Conservation (phyloP, 2,329 filamentous ascomycete genomes). For the Blastomyces percursus region DNA sequence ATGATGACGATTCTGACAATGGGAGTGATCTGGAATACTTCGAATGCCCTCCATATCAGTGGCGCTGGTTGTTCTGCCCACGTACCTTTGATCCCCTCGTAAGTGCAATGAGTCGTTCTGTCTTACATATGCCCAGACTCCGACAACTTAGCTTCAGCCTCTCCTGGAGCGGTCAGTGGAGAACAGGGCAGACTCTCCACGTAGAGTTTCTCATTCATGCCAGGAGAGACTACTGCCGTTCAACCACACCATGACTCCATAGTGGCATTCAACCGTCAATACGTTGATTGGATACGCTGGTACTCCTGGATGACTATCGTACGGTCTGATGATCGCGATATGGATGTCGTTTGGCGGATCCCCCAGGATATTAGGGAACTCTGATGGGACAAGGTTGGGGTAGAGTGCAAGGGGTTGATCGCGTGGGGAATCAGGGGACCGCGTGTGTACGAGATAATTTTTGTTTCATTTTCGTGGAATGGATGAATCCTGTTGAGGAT, state of each 20-base stretch:
- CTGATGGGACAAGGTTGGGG: not conserved
- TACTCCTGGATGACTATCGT: not conserved
- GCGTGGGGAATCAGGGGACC: not conserved
- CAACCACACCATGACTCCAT: not conserved
- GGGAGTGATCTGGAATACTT: not conserved
- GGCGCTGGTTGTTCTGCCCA: not conserved
- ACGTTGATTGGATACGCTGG: not conserved
- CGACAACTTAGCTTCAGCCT: not conserved
- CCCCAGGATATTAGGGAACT: not conserved
- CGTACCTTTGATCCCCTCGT: not conserved
- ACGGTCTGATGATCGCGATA: not conserved
- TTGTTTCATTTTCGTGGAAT: not conserved
- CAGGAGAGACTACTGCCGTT: not conserved
- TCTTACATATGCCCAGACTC: not conserved
- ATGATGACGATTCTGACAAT: not conserved
- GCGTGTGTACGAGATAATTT: not conserved
- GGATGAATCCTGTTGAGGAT: not conserved
- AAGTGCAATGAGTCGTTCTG: not conserved
- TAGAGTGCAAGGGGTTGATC: not conserved
- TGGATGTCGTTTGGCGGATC: not conserved
- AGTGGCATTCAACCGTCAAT: not conserved
- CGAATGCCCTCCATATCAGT: not conserved
- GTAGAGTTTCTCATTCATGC: not conserved
- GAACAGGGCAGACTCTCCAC: not conserved
- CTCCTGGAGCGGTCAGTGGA: not conserved